Conservation (phyloP, 768 basidiomycete genomes). For the Trametes cingulata region DNA sequence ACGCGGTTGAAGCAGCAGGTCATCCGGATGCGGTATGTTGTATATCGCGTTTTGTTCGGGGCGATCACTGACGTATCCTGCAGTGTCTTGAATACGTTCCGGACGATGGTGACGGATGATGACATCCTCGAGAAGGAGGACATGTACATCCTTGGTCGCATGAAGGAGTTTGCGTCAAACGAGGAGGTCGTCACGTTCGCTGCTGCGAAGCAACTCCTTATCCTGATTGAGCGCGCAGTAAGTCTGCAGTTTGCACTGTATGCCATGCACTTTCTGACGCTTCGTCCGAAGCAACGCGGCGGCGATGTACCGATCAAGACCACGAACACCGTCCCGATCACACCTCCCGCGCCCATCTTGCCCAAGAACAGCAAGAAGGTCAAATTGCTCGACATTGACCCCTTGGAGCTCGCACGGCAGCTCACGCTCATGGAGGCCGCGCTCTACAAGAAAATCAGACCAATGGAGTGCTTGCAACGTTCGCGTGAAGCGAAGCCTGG, state of each 20-base stretch:
- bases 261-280: not conserved
- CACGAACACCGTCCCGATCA: slow-evolving; percentile 51
- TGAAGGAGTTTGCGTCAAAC: slow-evolving; percentile 75
- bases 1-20: slow-evolving; percentile 81
- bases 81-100: slow-evolving; percentile 82
- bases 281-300: slow-evolving; percentile 41
- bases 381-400: slow-evolving; percentile 83
- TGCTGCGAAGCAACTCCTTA: slow-evolving; percentile 74
- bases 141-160: slow-evolving; percentile 72
- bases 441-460: slow-evolving; percentile 84
- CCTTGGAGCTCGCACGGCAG: slow-evolving; percentile 89
- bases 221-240: slow-evolving; percentile 79
- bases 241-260: slow-evolving; percentile 31
- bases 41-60: not conserved
- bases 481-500: slow-evolving; percentile 70
- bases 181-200: slow-evolving; percentile 63
- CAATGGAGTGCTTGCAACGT: slow-evolving; percentile 86
- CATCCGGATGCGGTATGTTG: slow-evolving; percentile 78
- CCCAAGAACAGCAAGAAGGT: slow-evolving; percentile 73
- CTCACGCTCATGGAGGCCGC: slow-evolving; percentile 88
- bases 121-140: slow-evolving; percentile 88
- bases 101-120: slow-evolving; percentile 84
- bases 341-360: slow-evolving; percentile 73
- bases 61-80: not conserved
- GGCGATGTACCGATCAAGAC: slow-evolving; percentile 62